Evolutionary conservation across 768 basidiomycete species (phyloP).

Genomic region (Asterophora parasitica): DNA sequence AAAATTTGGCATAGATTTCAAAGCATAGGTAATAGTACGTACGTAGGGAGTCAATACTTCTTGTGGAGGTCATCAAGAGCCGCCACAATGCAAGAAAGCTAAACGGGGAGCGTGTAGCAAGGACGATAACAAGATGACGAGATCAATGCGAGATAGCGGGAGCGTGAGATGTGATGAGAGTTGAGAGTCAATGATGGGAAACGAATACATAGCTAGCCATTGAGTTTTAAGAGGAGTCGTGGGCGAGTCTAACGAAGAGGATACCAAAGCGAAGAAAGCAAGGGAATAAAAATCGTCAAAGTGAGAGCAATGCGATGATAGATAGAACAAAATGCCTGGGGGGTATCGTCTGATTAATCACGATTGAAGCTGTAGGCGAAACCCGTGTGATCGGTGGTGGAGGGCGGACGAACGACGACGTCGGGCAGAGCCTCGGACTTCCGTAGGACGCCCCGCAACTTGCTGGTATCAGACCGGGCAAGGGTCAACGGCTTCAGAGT

Average conservation of each 20-base stretch:
- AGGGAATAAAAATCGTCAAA: slow-evolving; percentile 18
- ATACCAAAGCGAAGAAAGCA: slow-evolving; percentile 15
- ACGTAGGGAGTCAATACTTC: slow-evolving; percentile 8
- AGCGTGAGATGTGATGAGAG: slow-evolving; percentile 11
- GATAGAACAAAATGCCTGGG: slow-evolving; percentile 14
- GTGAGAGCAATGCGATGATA: slow-evolving; percentile 9
- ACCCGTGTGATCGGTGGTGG: slow-evolving; percentile 39
- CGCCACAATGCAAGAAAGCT: slow-evolving; percentile 17
- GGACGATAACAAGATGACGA: slow-evolving; percentile 6
- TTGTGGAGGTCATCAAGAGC: slow-evolving; percentile 10
- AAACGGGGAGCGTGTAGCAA: slow-evolving; percentile 8
- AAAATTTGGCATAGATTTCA: slow-evolving; percentile 7
- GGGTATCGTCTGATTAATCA: slow-evolving; percentile 26
- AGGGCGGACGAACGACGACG: slow-evolving; percentile 60
- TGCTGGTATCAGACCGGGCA: slow-evolving; percentile 57
- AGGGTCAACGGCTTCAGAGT: slow-evolving; percentile 58
- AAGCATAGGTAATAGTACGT: slow-evolving; percentile 4
- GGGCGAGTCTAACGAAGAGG: slow-evolving; percentile 11
- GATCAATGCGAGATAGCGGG: slow-evolving; percentile 10
- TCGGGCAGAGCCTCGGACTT: slow-evolving; percentile 53
- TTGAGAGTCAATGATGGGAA: background rate
- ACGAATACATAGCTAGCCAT: slow-evolving; percentile 7
- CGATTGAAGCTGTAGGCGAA: slow-evolving; percentile 39
- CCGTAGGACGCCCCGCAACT: slow-evolving; percentile 52
- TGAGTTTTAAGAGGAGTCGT: slow-evolving; percentile 1